Evolutionary conservation across 768 basidiomycete species (phyloP).

Genomic region (Rhodotorula graminis): DNA sequence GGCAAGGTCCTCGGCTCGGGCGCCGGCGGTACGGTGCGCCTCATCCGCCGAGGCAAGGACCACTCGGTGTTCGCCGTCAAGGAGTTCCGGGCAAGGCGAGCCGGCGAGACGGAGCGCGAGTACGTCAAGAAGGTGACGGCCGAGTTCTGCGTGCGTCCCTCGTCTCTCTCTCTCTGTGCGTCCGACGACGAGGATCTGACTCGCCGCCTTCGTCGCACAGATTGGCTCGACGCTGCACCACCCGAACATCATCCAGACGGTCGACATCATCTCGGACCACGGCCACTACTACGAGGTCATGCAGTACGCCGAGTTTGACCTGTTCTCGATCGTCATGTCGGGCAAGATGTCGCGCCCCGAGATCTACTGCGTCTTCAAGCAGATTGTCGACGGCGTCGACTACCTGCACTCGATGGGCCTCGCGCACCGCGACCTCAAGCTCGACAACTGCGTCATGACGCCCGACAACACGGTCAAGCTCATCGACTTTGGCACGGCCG

Average conservation of each 20-base stretch:
- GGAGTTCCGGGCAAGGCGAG: constrained; percentile 85
- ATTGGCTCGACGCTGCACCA: constrained; percentile 74
- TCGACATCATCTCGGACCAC: constrained; percentile 95
- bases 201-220: neutral
- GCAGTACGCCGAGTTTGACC: constrained; percentile 98
- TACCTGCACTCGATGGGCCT: constrained; percentile 96
- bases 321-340: constrained; percentile 99
- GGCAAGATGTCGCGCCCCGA: constrained; percentile 97
- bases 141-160: constrained; percentile 86
- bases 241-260: constrained; percentile 91
- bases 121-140: constrained; percentile 99
- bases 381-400: constrained; percentile 95
- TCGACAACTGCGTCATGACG: constrained; percentile 99
- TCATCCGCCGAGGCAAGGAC: constrained; percentile 62
- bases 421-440: constrained; percentile 96
- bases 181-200: neutral
- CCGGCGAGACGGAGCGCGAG: constrained; percentile 87
- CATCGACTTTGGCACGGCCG: constrained; percentile 99
- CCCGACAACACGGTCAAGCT: constrained; percentile 88
- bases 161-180: neutral
- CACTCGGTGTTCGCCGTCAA: constrained; percentile 83
- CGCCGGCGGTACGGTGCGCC: constrained; percentile 94
- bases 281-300: constrained; percentile 99
- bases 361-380: constrained; percentile 97
- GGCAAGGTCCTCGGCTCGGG: constrained; percentile 90